Base-by-base conservation (phyloP, 2,329 filamentous ascomycete genomes). In the Curvularia spicifera region DNA sequence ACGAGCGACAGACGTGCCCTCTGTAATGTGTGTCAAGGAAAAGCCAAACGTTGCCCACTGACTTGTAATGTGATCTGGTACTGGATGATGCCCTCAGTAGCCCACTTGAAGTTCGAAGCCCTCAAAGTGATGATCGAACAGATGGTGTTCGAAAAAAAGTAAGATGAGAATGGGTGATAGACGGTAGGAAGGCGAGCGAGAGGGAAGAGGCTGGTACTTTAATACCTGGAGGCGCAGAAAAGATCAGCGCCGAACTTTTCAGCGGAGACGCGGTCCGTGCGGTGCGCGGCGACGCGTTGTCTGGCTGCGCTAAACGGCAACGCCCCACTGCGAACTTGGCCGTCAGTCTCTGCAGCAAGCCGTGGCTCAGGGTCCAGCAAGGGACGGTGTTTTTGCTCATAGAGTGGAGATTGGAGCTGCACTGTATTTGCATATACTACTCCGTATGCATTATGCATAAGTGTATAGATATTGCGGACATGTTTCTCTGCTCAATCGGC, bases 1-100 rank as follows among this genome's bases (percentile, higher is more conserved):
- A 61, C 65, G 72, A 75, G 73, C 75, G 71, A 75, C 71, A 68
- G 70, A 71, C 63, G 58, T 68, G 62, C 67, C 67, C 69, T 69
- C 69, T 73, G 60, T 60, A 70, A 59, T 73, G 70, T 75, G 74
- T 75, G 74, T 75, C 65, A 76, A 76, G 74, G 70, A 76, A 74
- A 76, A 63, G 57, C 71, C 71, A 67, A 70, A 71, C 70, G 64
- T 70, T 76, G 75, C 75, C 75, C 74, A 76, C 76, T 76, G 69
- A 77, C 74, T 76, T 77, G 73, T 59, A 61, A 67, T 63, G 69
- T 69, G 60, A 68, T 74, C 68, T 74, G 70, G 68, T 72, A 71
- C 51, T 61, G 49, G 60, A 61, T 66, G 64, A 56, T 59, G 64
- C 69, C 71, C 71, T 73, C 73, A 71, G 70, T 73, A 71, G 67